Evolutionary conservation across 1,284 basidiomycete genomes (phyloP), one percentile per base, ranked within the genome.

Genomic region (Moniliella sp.): DNA sequence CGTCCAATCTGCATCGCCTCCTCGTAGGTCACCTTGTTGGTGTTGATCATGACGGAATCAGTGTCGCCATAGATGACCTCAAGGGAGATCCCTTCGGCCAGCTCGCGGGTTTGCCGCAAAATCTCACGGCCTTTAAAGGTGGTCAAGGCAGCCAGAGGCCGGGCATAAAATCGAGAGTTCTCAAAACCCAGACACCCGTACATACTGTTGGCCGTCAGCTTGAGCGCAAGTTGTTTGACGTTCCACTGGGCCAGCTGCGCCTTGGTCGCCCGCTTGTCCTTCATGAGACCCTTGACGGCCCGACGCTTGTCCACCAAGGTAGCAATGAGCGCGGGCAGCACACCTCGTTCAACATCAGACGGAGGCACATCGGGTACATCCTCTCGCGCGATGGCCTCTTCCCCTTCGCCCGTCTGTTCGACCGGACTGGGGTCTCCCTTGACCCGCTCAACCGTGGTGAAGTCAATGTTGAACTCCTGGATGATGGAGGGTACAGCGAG

Each of bases 181-280:
- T 88, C 82, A 60, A 94, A 97, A 33, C 91, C 91, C 17, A 99
- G 75, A 69, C 91, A 99, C 14, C 91, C 91, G 62, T 97, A 99
- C 88, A 99, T 99, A 67, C 81, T 88, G 67, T 99, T 97, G 38
- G 91, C 91, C 1, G 88, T 99, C 32, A 97, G 74, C 66, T 97
- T 97, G 37, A 97, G 68, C 4, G 91, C 91, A 59, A 81, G 75
- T 57, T 99, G 91, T 61, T 86, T 88, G 66, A 97, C 93, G 54
- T 97, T 46, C 54, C 82, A 84, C 72, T 93, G 84, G 34, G 81
- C 68, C 28, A 80, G 65, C 54, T 86, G 78, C 0, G 78, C 75
- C 1, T 70, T 70, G 0, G 77, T 69, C 4, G 73, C 72, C 5
- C 69, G 68, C 50, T 75, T 75, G 56, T 86, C 81, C 61, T 94